phyloP scores from a whole-genome alignment of 495 filamentous ascomycete species.

The Talaromyces liani region DNA sequence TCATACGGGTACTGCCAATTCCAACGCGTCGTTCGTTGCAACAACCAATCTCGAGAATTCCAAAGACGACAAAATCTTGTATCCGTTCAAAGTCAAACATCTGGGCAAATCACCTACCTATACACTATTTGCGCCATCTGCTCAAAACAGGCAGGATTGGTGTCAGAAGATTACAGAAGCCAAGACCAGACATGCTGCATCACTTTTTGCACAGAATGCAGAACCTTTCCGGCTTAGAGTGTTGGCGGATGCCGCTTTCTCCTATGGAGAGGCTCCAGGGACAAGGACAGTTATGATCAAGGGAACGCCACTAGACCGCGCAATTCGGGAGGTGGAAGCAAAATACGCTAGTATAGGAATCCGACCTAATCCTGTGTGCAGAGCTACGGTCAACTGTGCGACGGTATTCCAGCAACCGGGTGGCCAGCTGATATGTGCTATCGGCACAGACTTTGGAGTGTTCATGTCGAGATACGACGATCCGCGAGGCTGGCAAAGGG shows the following conservation, averaged over 20 bases:
- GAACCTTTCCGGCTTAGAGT: slow-evolving; percentile 92
- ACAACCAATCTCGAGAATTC: slow-evolving; percentile 45
- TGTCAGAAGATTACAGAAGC: slow-evolving; percentile 88
- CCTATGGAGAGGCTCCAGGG: slow-evolving; percentile 55
- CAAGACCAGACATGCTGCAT: slow-evolving; percentile 85
- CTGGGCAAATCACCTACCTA: slow-evolving; percentile 79
- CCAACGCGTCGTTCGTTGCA: slow-evolving; percentile 34
- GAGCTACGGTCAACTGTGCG: slow-evolving; percentile 83
- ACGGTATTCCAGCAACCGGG: slow-evolving; percentile 71
- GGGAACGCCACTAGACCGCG: slow-evolving; percentile 85
- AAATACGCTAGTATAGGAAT: slow-evolving; percentile 54
- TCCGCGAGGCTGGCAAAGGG: slow-evolving; percentile 79
- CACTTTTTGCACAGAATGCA: slow-evolving; percentile 84
- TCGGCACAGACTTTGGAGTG: slow-evolving; percentile 92
- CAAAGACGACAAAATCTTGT: slow-evolving; percentile 76
- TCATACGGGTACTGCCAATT: slow-evolving; percentile 55
- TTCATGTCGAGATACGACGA: slow-evolving; percentile 80
- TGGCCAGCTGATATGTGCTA: slow-evolving; percentile 82
- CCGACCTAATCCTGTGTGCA: slow-evolving; percentile 68
- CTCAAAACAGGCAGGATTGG: slow-evolving; percentile 75
- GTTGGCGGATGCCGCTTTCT: slow-evolving; percentile 87
- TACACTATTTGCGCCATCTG: slow-evolving; percentile 73
- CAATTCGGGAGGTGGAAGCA: slow-evolving; percentile 81
- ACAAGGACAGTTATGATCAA: slow-evolving; percentile 60
- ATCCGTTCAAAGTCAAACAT: slow-evolving; percentile 94